Percentiles rank a stretch among this genome's conserved stretches.
Conservation (phyloP, 495 filamentous ascomycete species). For the Sordaria brevicollis region DNA sequence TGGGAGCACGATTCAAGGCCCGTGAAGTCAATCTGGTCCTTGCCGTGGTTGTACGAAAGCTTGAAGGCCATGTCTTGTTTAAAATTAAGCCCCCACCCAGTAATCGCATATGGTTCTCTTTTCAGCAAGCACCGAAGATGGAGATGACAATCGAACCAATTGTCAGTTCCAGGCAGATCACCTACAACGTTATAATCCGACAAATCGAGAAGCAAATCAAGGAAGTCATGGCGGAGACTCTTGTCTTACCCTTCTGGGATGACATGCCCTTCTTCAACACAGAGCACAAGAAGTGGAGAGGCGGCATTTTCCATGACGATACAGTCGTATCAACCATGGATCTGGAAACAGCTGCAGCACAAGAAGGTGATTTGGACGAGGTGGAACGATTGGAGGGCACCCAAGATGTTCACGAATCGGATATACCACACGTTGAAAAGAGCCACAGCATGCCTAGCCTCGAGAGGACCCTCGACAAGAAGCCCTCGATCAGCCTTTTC, state of each 20-base stretch:
- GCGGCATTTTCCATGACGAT: conserved; percentile 73
- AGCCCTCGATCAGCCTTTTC: conserved; percentile 27
- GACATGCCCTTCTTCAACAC: conserved; percentile 85
- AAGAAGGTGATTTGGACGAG: conserved; percentile 46
- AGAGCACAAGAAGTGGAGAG: conserved; percentile 61
- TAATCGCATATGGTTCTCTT: conserved; percentile 90
- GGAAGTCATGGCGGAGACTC: conserved; percentile 82
- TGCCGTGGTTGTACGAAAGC: conserved; percentile 71
- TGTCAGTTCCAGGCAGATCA: conserved; percentile 90
- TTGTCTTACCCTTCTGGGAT: conserved; percentile 94
- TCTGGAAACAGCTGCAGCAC: conserved; percentile 40
- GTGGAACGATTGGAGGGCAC: conserved; percentile 31
- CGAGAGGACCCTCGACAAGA: conserved; percentile 12
- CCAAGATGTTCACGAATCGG: conserved; percentile 13
- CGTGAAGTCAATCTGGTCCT: conserved; percentile 84
- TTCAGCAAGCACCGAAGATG: conserved; percentile 84
- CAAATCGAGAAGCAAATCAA: conserved; percentile 91
- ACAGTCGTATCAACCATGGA: conserved; percentile 21
- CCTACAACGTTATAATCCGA: conserved; percentile 80
- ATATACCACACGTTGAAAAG: conserved; percentile 44
- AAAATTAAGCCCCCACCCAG: conserved; percentile 91
- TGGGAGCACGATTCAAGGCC: conserved; percentile 79
- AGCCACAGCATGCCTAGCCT: conserved; percentile 43
- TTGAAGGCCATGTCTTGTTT: conserved; percentile 76
- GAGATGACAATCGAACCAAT: conserved; percentile 89